These are phyloP conservation scores for Aspergillus kassunensis DNA, from an alignment of 495 filamentous ascomycete genomes.

Conservation along the genomic window DNA sequence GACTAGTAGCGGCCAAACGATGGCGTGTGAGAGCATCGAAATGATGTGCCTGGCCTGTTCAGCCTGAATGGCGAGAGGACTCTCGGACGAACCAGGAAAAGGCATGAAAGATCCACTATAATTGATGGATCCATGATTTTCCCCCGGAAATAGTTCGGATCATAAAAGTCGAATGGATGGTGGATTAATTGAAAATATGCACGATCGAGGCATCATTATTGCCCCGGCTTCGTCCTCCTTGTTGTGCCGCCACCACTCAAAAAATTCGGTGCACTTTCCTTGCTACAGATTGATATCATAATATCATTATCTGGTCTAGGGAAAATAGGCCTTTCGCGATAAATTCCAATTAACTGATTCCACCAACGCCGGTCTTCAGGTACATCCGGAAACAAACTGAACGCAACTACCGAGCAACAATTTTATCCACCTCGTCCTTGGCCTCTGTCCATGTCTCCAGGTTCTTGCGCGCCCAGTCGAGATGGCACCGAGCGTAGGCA, in stretches of 20 bases:
- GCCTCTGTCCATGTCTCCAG: constrained; percentile 96
- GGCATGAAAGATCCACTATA: too few relatives aligned
- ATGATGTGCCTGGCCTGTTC: neutral
- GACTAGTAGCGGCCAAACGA: neutral
- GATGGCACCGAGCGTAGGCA: constrained; percentile 87
- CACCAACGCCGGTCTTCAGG: constrained; percentile 14
- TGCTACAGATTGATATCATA: too few relatives aligned
- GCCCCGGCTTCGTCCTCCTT: neutral
- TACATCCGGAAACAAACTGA: neutral
- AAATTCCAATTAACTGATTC: constrained; percentile 1
- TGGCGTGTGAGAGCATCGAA: neutral
- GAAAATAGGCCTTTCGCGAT: neutral
- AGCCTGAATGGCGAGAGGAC: neutral
- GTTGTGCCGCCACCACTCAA: neutral
- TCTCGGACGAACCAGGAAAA: too few relatives aligned
- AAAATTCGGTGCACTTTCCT: neutral
- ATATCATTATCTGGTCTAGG: constrained; percentile 1
- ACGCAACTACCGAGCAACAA: constrained; percentile 51
- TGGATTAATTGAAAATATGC: neutral
- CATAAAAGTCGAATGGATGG: too few relatives aligned
- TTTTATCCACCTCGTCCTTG: constrained; percentile 87
- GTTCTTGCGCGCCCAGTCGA: constrained; percentile 98
- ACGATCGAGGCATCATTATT: neutral
- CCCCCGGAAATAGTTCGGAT: too few relatives aligned
- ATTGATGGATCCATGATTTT: too few relatives aligned